phyloP scores from a whole-genome alignment of 2,329 filamentous ascomycete species.

The Lachnellula occidentalis region DNA sequence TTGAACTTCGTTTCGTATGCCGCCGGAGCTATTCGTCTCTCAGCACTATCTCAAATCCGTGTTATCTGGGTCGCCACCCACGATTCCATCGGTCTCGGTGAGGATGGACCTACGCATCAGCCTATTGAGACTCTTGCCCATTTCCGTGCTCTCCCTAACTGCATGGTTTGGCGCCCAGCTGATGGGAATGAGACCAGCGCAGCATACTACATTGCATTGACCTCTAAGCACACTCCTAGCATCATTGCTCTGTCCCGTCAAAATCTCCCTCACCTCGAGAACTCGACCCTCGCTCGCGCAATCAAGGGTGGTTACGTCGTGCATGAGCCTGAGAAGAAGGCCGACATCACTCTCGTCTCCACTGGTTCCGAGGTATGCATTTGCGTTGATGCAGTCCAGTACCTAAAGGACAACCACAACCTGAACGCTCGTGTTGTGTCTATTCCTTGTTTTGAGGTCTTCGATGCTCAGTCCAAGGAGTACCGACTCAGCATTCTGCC shows the following conservation, averaged over 20 bases:
- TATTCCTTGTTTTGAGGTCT: slow-evolving; percentile 94
- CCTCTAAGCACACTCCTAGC: slow-evolving; percentile 81
- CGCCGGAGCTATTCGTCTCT: slow-evolving; percentile 90
- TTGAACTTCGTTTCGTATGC: slow-evolving; percentile 99
- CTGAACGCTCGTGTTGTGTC: slow-evolving; percentile 89
- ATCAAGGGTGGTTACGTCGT: slow-evolving; percentile 94
- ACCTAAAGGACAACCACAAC: slow-evolving; percentile 81
- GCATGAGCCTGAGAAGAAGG: slow-evolving; percentile 75
- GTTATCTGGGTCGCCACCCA: slow-evolving; percentile 95
- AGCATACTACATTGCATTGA: slow-evolving; percentile 93
- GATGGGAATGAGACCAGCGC: slow-evolving; percentile 98
- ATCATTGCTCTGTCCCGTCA: slow-evolving; percentile 94
- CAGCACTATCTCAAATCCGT: slow-evolving; percentile 83
- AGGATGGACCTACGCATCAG: slow-evolving; percentile 98
- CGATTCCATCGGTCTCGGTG: slow-evolving; percentile 98
- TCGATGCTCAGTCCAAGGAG: slow-evolving; percentile 88
- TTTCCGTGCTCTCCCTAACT: slow-evolving; percentile 98
- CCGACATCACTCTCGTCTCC: slow-evolving; percentile 82
- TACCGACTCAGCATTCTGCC: slow-evolving; percentile 91
- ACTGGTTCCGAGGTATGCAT: slow-evolving; percentile 96
- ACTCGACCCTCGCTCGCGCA: slow-evolving; percentile 81
- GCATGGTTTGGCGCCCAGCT: slow-evolving; percentile 98
- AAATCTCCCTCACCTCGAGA: slow-evolving; percentile 96
- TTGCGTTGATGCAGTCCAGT: slow-evolving; percentile 87
- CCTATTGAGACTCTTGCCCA: slow-evolving; percentile 97